Base-by-base conservation (phyloP, 1,284 basidiomycete species). In the Xerocomus amazonicus region DNA sequence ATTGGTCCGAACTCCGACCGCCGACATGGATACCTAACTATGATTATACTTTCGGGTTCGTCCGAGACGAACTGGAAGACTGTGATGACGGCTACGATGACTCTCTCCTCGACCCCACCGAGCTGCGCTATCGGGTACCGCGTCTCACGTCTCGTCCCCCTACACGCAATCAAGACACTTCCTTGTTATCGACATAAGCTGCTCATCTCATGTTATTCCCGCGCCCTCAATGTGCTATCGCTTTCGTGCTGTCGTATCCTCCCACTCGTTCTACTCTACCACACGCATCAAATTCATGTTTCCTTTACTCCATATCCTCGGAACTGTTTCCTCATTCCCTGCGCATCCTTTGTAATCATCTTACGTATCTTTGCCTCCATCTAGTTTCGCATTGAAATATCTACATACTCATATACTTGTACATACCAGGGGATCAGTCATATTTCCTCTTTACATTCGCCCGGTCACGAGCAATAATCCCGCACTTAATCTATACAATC, bases 1-100 rank as follows among this genome's bases (percentile, higher is more conserved):
- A 60, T 23, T 66, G 64, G 64, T 67, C 66, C 31, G 66, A 66
- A 40, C 61, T 66, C 26, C 51, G 64, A 49, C 52, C 50, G 7
- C 67, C 66, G 31, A 13, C 47, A 17, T 69, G 64, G 67, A 16
- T 56, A 4, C 33, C 57, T 19, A 40, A 56, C 34, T n/a, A 14
- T 34, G 38, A 38, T 29, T 13, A 4, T 41, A 36, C 29, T 12
- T 16, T 32, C 6, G 27, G 41, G 36, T 42, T 40, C 32, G 35
- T 40, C 16, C 47, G 53, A 4, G 56, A 54, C 43, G 55, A 67
- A 23, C 51, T 53, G 34, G 61, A 55, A 32, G 62, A 55, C 7
- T 43, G 28, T 17, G 62, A 55, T 4, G 63, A 61, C 31, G 65
- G 53, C 23, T 39, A 27, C 29, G 63, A 62, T n/a, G 50, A 58